Evolutionary conservation across 768 basidiomycete species (phyloP).

Genomic region (Amanita exitialis): DNA sequence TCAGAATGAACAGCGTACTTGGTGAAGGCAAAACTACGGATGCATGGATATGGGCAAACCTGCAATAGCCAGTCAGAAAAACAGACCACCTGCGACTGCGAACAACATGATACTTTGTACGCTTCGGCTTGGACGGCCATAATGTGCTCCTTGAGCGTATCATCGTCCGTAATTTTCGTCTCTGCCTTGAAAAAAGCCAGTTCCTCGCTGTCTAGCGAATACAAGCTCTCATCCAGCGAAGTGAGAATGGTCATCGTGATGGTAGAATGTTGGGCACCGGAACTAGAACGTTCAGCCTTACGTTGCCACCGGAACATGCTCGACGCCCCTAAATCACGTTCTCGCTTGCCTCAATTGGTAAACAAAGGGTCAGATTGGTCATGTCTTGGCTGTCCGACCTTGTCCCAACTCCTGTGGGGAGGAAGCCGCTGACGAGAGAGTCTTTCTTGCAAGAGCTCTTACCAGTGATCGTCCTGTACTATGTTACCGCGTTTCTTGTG

Average conservation of each 20-base stretch:
- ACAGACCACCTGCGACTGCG: background rate
- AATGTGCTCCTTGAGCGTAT: slow-evolving; percentile 30
- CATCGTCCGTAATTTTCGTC: slow-evolving; percentile 26
- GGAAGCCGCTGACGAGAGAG: slow-evolving; percentile 23
- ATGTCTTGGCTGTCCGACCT: background rate
- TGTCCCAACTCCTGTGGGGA: slow-evolving; percentile 13
- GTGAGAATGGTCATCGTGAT: background rate
- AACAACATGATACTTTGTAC: slow-evolving; percentile 6
- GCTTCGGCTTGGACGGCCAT: slow-evolving; percentile 26
- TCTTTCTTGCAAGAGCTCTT: slow-evolving; percentile 26
- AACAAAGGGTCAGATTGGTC: background rate
- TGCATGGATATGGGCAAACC: slow-evolving; percentile 29
- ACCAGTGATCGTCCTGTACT: slow-evolving; percentile 35
- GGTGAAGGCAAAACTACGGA: slow-evolving; percentile 24
- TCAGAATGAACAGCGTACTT: slow-evolving; percentile 12
- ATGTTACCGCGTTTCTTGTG: slow-evolving; percentile 43
- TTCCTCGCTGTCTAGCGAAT: slow-evolving; percentile 18
- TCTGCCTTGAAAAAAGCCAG: slow-evolving; percentile 23
- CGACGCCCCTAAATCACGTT: background rate
- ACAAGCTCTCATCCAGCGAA: slow-evolving; percentile 16
- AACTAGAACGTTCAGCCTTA: no score
- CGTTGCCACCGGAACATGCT: background rate
- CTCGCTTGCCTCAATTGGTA: background rate
- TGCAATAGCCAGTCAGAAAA: slow-evolving; percentile 8
- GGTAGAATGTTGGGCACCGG: background rate